Percentiles rank a stretch among this genome's conserved stretches.
Conservation (phyloP, 2,329 filamentous ascomycete species). For the Pseudopyrenochaeta lycopersici region DNA sequence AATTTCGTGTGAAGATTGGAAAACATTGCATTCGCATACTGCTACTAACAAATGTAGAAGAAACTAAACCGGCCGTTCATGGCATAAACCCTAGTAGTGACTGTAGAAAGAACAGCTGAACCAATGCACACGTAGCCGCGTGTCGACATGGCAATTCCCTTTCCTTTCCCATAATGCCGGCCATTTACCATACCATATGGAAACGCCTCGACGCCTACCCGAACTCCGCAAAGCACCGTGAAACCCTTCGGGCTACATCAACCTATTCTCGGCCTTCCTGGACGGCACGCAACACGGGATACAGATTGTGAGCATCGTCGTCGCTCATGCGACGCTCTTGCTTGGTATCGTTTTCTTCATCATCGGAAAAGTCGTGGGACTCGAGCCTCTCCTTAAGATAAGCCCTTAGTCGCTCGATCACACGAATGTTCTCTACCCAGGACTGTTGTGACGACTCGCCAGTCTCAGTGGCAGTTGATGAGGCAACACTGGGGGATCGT, state of each 20-base stretch:
- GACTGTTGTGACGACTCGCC: slow-evolving; percentile 55
- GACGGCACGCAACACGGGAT: slow-evolving; percentile 52
- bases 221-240: slow-evolving; percentile 24
- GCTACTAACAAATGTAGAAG: slow-evolving; percentile 14
- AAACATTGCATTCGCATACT: slow-evolving; percentile 22
- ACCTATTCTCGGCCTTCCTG: slow-evolving; percentile 49
- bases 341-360: slow-evolving; percentile 42
- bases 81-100: slow-evolving; percentile 14
- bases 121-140: slow-evolving; percentile 2
- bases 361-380: slow-evolving; percentile 58
- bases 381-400: slow-evolving; percentile 66
- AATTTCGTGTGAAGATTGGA: slow-evolving; percentile 3
- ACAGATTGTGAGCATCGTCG: slow-evolving; percentile 51
- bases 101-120: slow-evolving; percentile 11
- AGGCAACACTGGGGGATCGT: slow-evolving; percentile 50
- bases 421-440: slow-evolving; percentile 72
- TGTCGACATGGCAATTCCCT: slow-evolving; percentile 15
- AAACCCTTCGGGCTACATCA: neutral
- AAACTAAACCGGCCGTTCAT: slow-evolving; percentile 12
- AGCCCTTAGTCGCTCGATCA: slow-evolving; percentile 67
- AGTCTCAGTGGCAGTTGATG: slow-evolving; percentile 46
- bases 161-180: slow-evolving; percentile 6
- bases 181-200: neutral
- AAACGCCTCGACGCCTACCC: slow-evolving; percentile 24
- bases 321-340: slow-evolving; percentile 45